A percentile compares a stretch with the other conserved stretches of the same genome.
Evolutionary conservation across 1,284 basidiomycete genomes (phyloP).

Genomic region (Cryptococcus sp.): DNA sequence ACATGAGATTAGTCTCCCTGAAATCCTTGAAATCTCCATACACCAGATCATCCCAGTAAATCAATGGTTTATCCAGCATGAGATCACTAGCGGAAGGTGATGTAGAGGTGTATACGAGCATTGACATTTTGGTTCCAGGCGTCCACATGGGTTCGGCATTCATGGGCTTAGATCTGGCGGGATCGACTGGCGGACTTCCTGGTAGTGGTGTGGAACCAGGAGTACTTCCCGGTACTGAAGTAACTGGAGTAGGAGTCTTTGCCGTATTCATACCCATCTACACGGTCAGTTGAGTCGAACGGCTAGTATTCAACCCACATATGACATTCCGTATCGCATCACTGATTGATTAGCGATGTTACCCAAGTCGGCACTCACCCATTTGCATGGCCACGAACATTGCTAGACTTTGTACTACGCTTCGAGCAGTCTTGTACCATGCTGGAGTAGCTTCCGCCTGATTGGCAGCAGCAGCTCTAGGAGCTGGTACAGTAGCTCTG

Average conservation of each 20-base stretch:
- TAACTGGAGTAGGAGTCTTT: background rate
- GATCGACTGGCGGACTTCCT: background rate
- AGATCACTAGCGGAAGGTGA: constrained; percentile 44
- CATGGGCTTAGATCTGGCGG: background rate
- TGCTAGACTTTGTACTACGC: constrained; percentile 20
- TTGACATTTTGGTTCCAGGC: constrained; percentile 47
- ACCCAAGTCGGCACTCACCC: constrained; percentile 19
- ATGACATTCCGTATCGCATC: constrained; percentile 39
- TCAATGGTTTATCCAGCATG: constrained; percentile 43
- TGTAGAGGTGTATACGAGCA: constrained; percentile 69
- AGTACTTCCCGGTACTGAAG: background rate
- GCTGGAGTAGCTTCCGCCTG: constrained; percentile 10
- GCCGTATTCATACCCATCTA: constrained; percentile 12
- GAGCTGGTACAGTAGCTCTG: constrained; percentile 1
- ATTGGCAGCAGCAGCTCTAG: constrained; percentile 7
- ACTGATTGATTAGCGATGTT: constrained; percentile 9
- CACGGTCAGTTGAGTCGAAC: constrained; percentile 5
- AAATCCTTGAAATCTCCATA: constrained; percentile 75
- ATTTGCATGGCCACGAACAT: constrained; percentile 34
- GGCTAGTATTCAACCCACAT: constrained; percentile 19
- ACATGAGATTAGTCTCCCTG: constrained; percentile 59
- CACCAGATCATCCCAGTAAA: constrained; percentile 70
- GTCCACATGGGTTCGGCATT: constrained; percentile 43
- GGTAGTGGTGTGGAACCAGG: constrained; percentile 1
- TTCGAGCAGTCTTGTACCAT: constrained; percentile 11